Evolutionary conservation across 306 rosid species (phyloP).

Genomic region (Dryas alaskensis): DNA sequence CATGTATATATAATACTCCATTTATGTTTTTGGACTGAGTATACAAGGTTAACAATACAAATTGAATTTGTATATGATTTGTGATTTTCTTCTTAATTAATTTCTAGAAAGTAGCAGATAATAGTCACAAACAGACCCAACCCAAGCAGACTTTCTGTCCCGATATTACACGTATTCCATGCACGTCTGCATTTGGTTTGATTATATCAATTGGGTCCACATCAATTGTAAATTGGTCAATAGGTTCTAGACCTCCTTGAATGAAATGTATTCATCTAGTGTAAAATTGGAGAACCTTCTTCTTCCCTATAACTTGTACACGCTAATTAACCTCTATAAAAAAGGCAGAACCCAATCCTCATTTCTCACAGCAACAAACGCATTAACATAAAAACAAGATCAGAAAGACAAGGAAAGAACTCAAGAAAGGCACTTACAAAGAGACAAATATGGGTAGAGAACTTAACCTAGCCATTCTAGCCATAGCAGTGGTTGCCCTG

Average conservation of each 20-base stretch:
- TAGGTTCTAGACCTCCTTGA: constrained; percentile 8
- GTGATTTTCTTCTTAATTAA: neutral
- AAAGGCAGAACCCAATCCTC: neutral
- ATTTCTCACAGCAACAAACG: neutral
- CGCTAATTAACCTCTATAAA: constrained; percentile 23
- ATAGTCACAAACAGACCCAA: neutral
- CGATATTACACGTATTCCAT: neutral
- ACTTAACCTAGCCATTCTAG: constrained; percentile 29
- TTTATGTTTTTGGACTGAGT: neutral
- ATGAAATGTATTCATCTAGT: neutral
- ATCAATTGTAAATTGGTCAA: constrained; percentile 8
- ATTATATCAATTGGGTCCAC: neutral
- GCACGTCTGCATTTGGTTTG: neutral
- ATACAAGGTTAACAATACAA: neutral
- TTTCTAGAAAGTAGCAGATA: neutral
- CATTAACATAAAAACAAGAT: neutral
- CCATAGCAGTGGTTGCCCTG: constrained; percentile 25
- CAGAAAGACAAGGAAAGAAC: neutral
- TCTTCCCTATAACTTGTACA: neutral
- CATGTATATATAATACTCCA: neutral
- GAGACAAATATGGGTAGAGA: constrained; percentile 24
- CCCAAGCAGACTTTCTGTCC: neutral
- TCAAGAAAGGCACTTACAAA: neutral
- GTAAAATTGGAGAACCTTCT: neutral
- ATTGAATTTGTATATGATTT: neutral